Evolutionary conservation across 2,329 filamentous ascomycete species (phyloP).

Genomic region (Tetracladium maxilliforme): DNA sequence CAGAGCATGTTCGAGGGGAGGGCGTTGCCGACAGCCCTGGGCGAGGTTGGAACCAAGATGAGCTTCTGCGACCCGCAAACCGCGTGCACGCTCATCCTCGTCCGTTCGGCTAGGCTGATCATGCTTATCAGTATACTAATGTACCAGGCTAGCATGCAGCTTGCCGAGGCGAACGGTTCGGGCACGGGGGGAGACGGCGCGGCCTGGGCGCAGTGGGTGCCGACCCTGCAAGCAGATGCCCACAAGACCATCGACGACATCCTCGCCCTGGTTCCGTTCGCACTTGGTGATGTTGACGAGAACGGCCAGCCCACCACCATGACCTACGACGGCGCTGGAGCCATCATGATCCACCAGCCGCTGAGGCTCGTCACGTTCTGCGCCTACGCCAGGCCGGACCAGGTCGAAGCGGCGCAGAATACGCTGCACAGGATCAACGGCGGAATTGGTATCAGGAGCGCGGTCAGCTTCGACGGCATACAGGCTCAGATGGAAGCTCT

Average conservation of each 20-base stretch:
- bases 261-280: conserved; percentile 14
- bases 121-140: conserved; percentile 14
- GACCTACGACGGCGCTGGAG: conserved; percentile 15
- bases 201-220: background rate
- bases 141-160: conserved; percentile 8
- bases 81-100: conserved; percentile 16
- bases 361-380: conserved; percentile 16
- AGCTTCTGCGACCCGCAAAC: conserved; percentile 15
- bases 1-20: conserved; percentile 14
- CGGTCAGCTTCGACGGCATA: no score
- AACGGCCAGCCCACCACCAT: conserved; percentile 7
- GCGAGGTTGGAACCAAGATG: conserved; percentile 8
- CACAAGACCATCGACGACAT: conserved; percentile 15
- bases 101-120: conserved; percentile 15
- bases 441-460: conserved; percentile 14
- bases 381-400: conserved; percentile 11
- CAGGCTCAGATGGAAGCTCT: no score
- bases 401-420: conserved; percentile 8
- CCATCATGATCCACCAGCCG: conserved; percentile 15
- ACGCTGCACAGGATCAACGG: conserved; percentile 13
- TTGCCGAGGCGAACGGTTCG: background rate
- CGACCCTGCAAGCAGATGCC: conserved; percentile 10
- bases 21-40: conserved; percentile 11
- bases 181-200: background rate
- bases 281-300: conserved; percentile 13